Conservation (phyloP, 2,329 filamentous ascomycete genomes). For the Raffaelea arxii region DNA sequence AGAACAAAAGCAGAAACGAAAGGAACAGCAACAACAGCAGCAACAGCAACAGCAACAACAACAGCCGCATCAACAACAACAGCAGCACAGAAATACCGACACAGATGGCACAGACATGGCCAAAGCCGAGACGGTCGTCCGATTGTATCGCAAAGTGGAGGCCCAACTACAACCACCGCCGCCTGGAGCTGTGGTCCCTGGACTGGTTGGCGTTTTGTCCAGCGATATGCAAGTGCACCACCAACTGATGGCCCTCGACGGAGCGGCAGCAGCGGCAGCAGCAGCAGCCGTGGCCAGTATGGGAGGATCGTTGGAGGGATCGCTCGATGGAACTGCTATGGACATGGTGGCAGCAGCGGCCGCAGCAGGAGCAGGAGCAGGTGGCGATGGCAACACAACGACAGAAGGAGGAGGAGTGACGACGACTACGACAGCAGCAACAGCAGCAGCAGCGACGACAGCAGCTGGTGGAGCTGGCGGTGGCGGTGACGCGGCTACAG, state of each 20-base stretch:
- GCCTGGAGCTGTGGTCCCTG: constrained; percentile 1
- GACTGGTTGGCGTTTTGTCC: neutral
- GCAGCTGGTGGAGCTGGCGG: neutral
- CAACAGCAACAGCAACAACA: too few species aligned
- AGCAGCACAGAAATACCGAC: too few species aligned
- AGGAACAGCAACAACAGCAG: too few species aligned
- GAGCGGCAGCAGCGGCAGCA: constrained; percentile 1
- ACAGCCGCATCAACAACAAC: too few species aligned
- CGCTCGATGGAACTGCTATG: constrained; percentile 7
- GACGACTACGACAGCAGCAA: constrained; percentile 5
- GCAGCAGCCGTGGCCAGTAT: neutral
- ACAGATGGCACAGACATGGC: constrained; percentile 39
- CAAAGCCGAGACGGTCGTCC: constrained; percentile 51
- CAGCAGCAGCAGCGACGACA: neutral
- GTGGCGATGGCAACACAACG: constrained; percentile 6
- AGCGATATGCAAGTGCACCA: neutral
- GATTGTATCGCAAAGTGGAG: constrained; percentile 55
- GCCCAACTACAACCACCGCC: constrained; percentile 41
- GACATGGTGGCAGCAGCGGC: constrained; percentile 8
- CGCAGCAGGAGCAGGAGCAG: neutral
- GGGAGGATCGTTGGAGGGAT: neutral
- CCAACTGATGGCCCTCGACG: constrained; percentile 5
- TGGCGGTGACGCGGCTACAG: neutral
- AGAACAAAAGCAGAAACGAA: too few species aligned
- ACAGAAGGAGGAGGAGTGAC: neutral